Evolutionary conservation across 805 yeast species (phyloP).

Genomic region (Nakazawaea ishiwadae): DNA sequence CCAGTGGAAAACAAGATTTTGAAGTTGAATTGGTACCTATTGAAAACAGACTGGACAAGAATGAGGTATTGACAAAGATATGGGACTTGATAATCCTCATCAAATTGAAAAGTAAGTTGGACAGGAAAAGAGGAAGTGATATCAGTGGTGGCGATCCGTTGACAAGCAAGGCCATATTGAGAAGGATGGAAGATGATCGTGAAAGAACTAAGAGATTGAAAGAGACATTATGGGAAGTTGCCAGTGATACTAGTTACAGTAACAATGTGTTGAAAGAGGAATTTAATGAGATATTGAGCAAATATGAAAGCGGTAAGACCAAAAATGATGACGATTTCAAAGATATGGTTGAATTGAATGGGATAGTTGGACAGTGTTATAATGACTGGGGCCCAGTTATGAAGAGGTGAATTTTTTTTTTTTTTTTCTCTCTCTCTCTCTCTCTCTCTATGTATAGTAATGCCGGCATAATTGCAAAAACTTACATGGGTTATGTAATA

Average conservation of each 20-base stretch:
- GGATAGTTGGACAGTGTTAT: conserved; percentile 49
- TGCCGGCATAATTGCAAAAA: too few species aligned
- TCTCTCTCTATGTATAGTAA: too few species aligned
- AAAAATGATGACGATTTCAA: conserved; percentile 43
- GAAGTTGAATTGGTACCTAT: neutral
- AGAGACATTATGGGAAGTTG: conserved; percentile 74
- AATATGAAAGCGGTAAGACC: conserved; percentile 32
- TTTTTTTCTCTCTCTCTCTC: too few species aligned
- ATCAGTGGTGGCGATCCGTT: conserved; percentile 23
- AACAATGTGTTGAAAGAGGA: conserved; percentile 27
- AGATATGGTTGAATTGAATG: conserved; percentile 50
- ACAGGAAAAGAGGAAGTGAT: conserved; percentile 37
- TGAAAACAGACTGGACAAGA: conserved; percentile 11
- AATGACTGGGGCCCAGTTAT: conserved; percentile 16
- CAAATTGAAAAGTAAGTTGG: conserved; percentile 48
- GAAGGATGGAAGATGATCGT: conserved; percentile 88
- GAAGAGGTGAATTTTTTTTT: too few species aligned
- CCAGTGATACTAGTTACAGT: conserved; percentile 23
- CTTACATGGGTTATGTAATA: too few species aligned
- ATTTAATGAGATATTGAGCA: conserved; percentile 47
- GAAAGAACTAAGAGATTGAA: conserved; percentile 84
- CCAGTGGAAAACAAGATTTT: neutral
- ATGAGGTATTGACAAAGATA: conserved; percentile 25
- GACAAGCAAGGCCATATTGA: conserved; percentile 46
- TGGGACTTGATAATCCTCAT: conserved; percentile 45